Conservation (phyloP, 1,284 basidiomycete species). For the Irpex rosettiformis region DNA sequence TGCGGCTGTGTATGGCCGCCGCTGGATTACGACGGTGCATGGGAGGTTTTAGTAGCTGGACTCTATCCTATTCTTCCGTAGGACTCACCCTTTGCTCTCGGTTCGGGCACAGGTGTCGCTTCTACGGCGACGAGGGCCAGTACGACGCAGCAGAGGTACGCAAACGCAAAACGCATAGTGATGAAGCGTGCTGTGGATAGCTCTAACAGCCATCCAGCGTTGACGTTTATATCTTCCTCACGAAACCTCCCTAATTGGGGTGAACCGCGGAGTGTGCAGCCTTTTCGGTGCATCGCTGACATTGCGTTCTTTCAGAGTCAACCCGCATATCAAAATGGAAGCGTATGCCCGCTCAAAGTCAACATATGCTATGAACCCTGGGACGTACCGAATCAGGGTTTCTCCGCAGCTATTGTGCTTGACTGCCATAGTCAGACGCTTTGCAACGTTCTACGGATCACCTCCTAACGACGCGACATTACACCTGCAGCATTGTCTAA, state of each 20-base stretch:
- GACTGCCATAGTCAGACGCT: not conserved
- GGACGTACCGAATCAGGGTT: not conserved
- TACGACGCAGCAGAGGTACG: not conserved
- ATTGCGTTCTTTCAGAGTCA: not conserved
- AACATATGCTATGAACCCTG: not conserved
- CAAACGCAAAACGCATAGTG: not conserved
- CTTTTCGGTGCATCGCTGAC: not conserved
- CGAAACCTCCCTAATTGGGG: not conserved
- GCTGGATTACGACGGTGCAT: not conserved
- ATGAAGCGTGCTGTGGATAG: not conserved
- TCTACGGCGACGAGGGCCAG: not conserved
- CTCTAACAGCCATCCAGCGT: not conserved
- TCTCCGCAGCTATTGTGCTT: not conserved
- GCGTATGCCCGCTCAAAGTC: not conserved
- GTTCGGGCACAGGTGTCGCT: not conserved
- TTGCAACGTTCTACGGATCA: not conserved
- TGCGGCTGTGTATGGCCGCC: not conserved
- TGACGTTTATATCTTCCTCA: not conserved
- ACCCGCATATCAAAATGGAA: not conserved
- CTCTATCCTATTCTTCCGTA: not conserved
- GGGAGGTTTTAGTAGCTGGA: not conserved
- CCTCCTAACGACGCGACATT: not conserved
- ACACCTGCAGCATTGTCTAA: not conserved
- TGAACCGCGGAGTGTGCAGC: not conserved
- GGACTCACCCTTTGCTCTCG: not conserved